A percentile compares a stretch with the other conserved stretches of the same genome.
phyloP scores from a whole-genome alignment of 176 grass and related monocot genomes.

The Carex parvula region DNA sequence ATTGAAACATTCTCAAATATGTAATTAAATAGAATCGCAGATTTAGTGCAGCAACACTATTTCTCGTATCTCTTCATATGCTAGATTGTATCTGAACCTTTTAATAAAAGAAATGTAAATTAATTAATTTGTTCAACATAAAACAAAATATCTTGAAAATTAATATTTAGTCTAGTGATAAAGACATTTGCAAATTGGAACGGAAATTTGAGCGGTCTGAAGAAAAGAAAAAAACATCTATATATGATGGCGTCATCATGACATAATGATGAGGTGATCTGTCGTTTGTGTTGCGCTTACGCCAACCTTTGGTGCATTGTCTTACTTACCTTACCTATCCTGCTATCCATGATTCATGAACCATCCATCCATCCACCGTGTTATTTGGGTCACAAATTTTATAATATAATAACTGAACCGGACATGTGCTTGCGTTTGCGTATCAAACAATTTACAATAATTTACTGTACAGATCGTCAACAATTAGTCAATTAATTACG shows the following conservation, averaged over 20 bases:
- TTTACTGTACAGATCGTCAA: background rate
- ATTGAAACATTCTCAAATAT: background rate
- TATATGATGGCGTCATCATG: background rate
- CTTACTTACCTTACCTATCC: background rate
- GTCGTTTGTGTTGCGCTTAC: background rate
- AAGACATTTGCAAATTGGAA: too few relatives aligned
- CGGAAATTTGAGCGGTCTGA: too few relatives aligned
- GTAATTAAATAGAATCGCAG: background rate
- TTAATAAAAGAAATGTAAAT: too few relatives aligned
- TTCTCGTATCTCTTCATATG: too few relatives aligned
- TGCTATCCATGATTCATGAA: background rate
- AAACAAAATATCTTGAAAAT: too few relatives aligned
- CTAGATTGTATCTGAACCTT: too few relatives aligned
- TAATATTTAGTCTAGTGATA: too few relatives aligned
- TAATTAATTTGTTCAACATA: background rate
- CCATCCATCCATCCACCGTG: background rate
- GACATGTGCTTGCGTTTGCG: background rate
- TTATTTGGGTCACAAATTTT: background rate
- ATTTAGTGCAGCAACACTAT: too few relatives aligned
- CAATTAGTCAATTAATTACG: too few relatives aligned
- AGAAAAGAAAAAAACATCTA: too few relatives aligned
- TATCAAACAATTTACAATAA: background rate
- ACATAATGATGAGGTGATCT: background rate
- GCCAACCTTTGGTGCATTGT: background rate
- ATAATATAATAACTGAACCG: too few relatives aligned